Base-by-base conservation (phyloP, 441 rosid species). In the Geranium incanum region DNA sequence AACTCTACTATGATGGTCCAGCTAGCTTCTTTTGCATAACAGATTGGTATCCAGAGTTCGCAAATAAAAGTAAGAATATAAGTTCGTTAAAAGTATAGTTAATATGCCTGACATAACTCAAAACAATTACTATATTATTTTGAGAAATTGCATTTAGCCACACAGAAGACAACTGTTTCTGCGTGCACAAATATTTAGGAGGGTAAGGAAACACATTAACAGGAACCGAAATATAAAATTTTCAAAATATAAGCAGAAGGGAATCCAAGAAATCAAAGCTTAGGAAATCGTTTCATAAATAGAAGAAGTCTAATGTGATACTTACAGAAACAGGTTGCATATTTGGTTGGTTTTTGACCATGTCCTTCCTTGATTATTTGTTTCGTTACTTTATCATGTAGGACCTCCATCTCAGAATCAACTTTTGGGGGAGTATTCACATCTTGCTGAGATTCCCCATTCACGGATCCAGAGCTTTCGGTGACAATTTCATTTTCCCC, bases 241-340 rank as follows among this genome's bases (percentile, higher is more conserved):
- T 59, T 8, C 18, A 57, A 18, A 57, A 57, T 15, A 57, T 1
- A 9, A 5, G 9, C 19, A 19, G 9, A 21, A 59, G 0, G 21
- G 65, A 59, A 59, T 19, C 13, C 12, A 68, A 9, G 15, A 63
- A 7, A 12, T 19, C n/a, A 45, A 55, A 13, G 62, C 52, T 43
- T 15, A 48, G 45, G 67, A 12, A 60, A 33, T 7, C 7, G 18
- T 18, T 8, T 48, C 16, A 60, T 19, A 33, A 65, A 15, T 16
- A 45, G 38, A 66, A 3, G 9, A 68, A 69, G 43, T 55, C 6
- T 38, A 5, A 3, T 33, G 55, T 55, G 73, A 41, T 38, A 84
- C 94, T 84, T 82, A 94, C 97, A 80, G 78, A 92, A 94, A 85
- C 96, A 94, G 12, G 97, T 90, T 0, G 99, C 80, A 74, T 94